Evolutionary conservation across 2,329 filamentous ascomycete genomes (phyloP).

Genomic region (Claviceps paspali): DNA sequence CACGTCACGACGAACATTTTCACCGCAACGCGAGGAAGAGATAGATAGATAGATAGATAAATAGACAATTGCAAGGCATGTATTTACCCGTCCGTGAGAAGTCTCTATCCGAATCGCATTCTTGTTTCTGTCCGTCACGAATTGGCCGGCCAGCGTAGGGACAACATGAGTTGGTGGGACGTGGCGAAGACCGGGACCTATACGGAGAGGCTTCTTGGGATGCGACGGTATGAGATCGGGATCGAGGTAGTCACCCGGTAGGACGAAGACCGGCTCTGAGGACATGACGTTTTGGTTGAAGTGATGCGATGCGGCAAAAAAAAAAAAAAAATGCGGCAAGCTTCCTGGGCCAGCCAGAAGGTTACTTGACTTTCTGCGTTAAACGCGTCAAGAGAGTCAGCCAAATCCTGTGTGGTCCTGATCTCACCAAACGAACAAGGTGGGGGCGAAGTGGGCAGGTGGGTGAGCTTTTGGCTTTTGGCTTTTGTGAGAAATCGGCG

Average conservation of each 20-base stretch:
- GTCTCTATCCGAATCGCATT: constrained; percentile 67
- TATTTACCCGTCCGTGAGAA: constrained; percentile 52
- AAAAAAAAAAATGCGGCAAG: background rate
- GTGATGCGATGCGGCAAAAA: no score
- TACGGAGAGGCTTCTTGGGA: constrained; percentile 54
- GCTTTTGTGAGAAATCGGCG: no score
- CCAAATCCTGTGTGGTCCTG: no score
- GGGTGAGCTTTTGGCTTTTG: no score
- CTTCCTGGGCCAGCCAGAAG: background rate
- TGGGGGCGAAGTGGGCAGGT: no score
- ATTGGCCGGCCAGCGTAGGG: constrained; percentile 50
- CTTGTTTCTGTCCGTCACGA: constrained; percentile 55
- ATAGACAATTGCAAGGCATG: no score
- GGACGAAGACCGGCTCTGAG: constrained; percentile 46
- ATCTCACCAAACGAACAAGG: no score
- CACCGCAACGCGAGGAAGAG: no score
- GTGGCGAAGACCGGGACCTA: constrained; percentile 73
- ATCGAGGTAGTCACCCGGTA: constrained; percentile 69
- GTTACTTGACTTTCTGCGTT: no score
- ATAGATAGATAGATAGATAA: no score
- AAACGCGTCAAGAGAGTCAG: no score
- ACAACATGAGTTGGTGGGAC: constrained; percentile 62
- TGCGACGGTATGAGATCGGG: constrained; percentile 50
- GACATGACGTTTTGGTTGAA: constrained; percentile 37
- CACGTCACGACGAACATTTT: no score